These are phyloP conservation scores for Letharia columbiana DNA, from an alignment of 495 filamentous ascomycete species.

Conservation along the genomic window DNA sequence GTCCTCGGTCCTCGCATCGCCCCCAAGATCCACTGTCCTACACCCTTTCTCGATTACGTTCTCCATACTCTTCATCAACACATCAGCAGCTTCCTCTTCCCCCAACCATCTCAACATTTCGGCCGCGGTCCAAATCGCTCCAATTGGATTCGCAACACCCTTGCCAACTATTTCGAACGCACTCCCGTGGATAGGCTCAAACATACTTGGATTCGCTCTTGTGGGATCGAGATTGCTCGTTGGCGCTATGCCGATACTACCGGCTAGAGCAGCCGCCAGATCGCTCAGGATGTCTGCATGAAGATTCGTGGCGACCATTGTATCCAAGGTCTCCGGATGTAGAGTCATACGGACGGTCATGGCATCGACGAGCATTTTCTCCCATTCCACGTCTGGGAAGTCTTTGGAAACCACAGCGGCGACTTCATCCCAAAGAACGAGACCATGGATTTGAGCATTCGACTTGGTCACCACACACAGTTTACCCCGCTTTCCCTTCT, in stretches of 20 bases:
- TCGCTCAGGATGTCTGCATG: conserved; percentile 52
- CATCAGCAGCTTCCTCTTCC: conserved; percentile 44
- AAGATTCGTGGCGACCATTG: conserved; percentile 49
- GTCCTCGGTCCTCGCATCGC: conserved; percentile 44
- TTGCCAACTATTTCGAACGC: conserved; percentile 66
- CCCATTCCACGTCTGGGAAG: conserved; percentile 45
- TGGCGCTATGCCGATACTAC: conserved; percentile 51
- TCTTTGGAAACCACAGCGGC: conserved; percentile 38
- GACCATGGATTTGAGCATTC: conserved; percentile 49
- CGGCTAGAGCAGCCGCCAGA: conserved; percentile 49
- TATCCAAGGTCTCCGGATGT: conserved; percentile 46
- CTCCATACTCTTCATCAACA: conserved; percentile 51
- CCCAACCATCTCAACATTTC: conserved; percentile 64
- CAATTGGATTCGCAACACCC: conserved; percentile 64
- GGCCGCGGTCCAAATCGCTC: conserved; percentile 58
- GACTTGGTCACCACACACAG: conserved; percentile 53
- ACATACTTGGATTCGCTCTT: conserved; percentile 52
- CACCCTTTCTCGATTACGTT: conserved; percentile 50
- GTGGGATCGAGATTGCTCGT: conserved; percentile 58
- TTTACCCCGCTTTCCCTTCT: conserved; percentile 24
- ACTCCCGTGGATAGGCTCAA: conserved; percentile 61
- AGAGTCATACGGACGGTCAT: conserved; percentile 52
- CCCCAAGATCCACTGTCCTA: conserved; percentile 55
- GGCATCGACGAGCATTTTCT: conserved; percentile 54
- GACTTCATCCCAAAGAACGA: conserved; percentile 52